Evolutionary conservation across 345 rosid genomes (phyloP).

Genomic region (Durio zibethinus): DNA sequence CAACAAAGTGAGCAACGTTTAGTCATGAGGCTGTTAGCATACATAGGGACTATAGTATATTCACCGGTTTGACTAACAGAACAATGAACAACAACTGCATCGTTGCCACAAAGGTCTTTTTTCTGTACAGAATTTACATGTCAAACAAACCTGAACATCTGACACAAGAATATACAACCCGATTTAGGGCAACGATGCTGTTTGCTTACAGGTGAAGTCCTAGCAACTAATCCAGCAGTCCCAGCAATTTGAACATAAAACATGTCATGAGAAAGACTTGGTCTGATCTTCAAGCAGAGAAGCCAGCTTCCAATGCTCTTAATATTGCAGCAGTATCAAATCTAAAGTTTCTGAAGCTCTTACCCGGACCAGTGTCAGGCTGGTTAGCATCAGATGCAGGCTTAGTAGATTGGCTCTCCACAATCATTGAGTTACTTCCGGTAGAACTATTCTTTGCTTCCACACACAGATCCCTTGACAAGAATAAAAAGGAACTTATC

Average conservation of each 20-base stretch:
- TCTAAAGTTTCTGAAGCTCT: constrained; percentile 59
- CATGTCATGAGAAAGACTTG: constrained; percentile 17
- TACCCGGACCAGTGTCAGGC: constrained; percentile 52
- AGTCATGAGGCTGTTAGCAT: background rate
- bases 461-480: constrained; percentile 60
- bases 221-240: constrained; percentile 18
- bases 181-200: constrained; percentile 6
- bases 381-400: constrained; percentile 38
- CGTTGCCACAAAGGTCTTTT: constrained; percentile 1
- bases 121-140: constrained; percentile 37
- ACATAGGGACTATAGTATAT: background rate
- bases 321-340: constrained; percentile 45
- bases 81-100: background rate
- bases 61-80: background rate
- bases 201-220: constrained; percentile 7
- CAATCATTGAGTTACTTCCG: constrained; percentile 45
- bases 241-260: constrained; percentile 14
- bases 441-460: constrained; percentile 64
- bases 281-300: constrained; percentile 25
- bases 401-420: constrained; percentile 49
- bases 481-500: constrained; percentile 10
- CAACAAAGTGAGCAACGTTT: background rate
- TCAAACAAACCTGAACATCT: constrained; percentile 23
- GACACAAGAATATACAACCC: constrained; percentile 10
- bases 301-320: constrained; percentile 64